Conservation (phyloP, 495 filamentous ascomycete species). For the Trichoderma virens region DNA sequence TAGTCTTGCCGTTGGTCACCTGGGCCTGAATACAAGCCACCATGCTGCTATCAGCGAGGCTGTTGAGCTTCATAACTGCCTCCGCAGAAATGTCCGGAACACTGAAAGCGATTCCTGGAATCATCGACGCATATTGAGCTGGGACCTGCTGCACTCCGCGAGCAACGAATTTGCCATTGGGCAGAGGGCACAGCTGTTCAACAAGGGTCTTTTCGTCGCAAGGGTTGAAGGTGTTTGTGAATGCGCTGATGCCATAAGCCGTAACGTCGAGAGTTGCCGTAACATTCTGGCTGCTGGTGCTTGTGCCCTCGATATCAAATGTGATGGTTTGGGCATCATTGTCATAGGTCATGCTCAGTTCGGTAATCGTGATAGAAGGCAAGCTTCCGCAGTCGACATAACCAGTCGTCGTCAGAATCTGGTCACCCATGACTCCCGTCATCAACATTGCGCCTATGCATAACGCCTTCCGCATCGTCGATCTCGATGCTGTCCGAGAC, state of each 20-base stretch:
- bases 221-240: conserved; percentile 73
- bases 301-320: conserved; percentile 82
- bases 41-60: conserved; percentile 48
- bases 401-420: conserved; percentile 72
- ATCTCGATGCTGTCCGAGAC: conserved; percentile 16
- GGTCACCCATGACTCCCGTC: conserved; percentile 44
- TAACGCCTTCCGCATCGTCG: conserved; percentile 17
- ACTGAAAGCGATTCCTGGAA: conserved; percentile 85
- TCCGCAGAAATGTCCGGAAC: conserved; percentile 86
- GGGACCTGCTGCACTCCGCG: conserved; percentile 63
- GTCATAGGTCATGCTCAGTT: conserved; percentile 72
- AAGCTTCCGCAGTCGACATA: conserved; percentile 66
- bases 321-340: conserved; percentile 58
- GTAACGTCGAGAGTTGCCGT: conserved; percentile 68
- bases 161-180: conserved; percentile 65
- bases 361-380: conserved; percentile 61
- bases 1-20: conserved; percentile 81
- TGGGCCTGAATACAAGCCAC: conserved; percentile 79
- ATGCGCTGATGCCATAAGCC: conserved; percentile 81
- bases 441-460: conserved; percentile 27
- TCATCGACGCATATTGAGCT: conserved; percentile 56
- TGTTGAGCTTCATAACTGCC: conserved; percentile 68
- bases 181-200: conserved; percentile 78
- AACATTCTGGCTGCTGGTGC: conserved; percentile 67
- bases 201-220: conserved; percentile 61